Evolutionary conservation across 225 moss, liverwort and hornwort genomes (phyloP).

Genomic region (Pseudisothecium myosuroides): DNA sequence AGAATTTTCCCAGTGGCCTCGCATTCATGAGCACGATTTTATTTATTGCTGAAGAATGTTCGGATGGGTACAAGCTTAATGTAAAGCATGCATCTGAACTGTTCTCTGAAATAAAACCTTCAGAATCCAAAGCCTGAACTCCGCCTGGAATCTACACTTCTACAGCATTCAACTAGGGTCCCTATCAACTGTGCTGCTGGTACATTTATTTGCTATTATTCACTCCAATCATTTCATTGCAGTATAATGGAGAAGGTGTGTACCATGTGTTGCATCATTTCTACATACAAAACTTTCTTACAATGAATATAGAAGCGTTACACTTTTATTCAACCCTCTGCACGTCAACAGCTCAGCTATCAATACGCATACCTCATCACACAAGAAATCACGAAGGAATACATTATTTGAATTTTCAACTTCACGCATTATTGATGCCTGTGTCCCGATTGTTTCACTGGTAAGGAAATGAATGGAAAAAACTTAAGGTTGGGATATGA

Average conservation of each 20-base stretch:
- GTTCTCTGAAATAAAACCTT: not conserved
- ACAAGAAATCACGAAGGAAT: not conserved
- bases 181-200: not conserved
- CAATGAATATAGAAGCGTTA: not conserved
- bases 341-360: not conserved
- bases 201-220: not conserved
- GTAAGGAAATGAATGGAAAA: not conserved
- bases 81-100: not conserved
- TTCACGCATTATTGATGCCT: not conserved
- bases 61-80: not conserved
- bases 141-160: not conserved
- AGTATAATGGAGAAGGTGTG: not conserved
- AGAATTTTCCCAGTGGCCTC: not conserved
- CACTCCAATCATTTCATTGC: not conserved
- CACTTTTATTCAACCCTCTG: not conserved
- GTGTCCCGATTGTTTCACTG: too few relatives aligned
- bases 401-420: not conserved
- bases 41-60: not conserved
- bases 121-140: not conserved
- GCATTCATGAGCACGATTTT: not conserved
- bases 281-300: not conserved
- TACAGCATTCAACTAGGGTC: too few relatives aligned
- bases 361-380: not conserved
- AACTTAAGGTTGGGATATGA: too few relatives aligned
- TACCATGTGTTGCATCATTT: not conserved